These are phyloP conservation scores for Anthracocystis setariae DNA, from an alignment of 1,284 basidiomycete genomes.

Conservation along the genomic window DNA sequence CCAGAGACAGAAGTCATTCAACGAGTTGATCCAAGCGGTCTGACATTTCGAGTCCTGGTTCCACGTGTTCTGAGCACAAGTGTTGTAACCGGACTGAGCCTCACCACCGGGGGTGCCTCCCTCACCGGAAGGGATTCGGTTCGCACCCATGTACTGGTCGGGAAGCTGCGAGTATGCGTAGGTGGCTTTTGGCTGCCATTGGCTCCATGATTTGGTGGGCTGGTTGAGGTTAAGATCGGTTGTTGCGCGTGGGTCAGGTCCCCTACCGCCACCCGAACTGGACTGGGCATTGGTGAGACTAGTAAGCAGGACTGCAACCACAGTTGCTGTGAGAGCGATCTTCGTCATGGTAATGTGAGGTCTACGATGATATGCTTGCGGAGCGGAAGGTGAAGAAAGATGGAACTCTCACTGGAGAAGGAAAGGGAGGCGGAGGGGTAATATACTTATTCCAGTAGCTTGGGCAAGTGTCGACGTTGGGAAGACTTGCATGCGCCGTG, in stretches of 20 bases:
- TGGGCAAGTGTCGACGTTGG: not conserved
- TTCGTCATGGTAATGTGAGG: conserved; percentile 26
- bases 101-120: conserved; percentile 38
- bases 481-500: conserved; percentile 21
- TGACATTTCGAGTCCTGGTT: conserved; percentile 58
- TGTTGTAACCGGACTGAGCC: conserved; percentile 58
- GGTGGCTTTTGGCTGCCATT: conserved; percentile 58
- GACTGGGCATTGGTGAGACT: conserved; percentile 13
- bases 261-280: conserved; percentile 19
- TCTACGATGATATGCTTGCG: not conserved
- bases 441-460: conserved; percentile 16
- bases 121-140: conserved; percentile 45
- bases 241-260: conserved; percentile 40
- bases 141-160: conserved; percentile 58
- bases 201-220: conserved; percentile 58
- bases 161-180: conserved; percentile 51
- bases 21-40: conserved; percentile 61
- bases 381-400: not conserved
- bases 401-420: not conserved
- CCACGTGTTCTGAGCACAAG: conserved; percentile 49
- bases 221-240: conserved; percentile 45
- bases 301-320: conserved; percentile 20
- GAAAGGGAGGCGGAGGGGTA: not conserved
- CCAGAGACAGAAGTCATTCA: conserved; percentile 65
- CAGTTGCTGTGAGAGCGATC: conserved; percentile 16